Percentiles rank a stretch among this genome's conserved stretches.
phyloP scores from a whole-genome alignment of 805 yeast genomes.

The Ogataea nakhonphanomensis region DNA sequence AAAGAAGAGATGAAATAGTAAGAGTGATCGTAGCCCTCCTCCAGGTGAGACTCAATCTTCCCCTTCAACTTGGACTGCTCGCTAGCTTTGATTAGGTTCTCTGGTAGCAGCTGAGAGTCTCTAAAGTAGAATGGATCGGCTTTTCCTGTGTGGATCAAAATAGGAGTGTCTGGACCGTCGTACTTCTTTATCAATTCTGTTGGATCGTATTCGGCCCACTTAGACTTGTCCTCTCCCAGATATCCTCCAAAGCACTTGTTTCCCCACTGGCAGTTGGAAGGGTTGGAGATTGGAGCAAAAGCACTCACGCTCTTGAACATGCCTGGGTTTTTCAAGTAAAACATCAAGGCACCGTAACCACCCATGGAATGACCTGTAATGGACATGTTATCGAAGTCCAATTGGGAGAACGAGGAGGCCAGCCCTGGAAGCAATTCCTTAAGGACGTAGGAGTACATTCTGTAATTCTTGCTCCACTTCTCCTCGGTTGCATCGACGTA shows the following conservation, averaged over 20 bases:
- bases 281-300: conserved; percentile 87
- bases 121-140: conserved; percentile 65
- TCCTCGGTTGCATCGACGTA: conserved; percentile 78
- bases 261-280: conserved; percentile 82
- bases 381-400: conserved; percentile 66
- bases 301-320: conserved; percentile 79
- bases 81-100: conserved; percentile 59
- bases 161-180: conserved; percentile 48
- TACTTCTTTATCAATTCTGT: conserved; percentile 62
- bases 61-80: conserved; percentile 57
- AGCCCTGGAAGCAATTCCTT: conserved; percentile 63
- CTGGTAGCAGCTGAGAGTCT: conserved; percentile 65
- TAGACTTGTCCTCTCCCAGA: conserved; percentile 56
- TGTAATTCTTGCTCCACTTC: conserved; percentile 70
- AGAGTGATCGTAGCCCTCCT: conserved; percentile 87
- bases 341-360: conserved; percentile 85
- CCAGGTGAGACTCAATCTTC: conserved; percentile 55
- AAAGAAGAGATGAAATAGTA: conserved; percentile 82
- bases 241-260: conserved; percentile 77
- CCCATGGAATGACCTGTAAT: conserved; percentile 99
- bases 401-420: conserved; percentile 36
- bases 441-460: conserved; percentile 82
- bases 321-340: conserved; percentile 63
- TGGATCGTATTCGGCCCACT: conserved; percentile 85
- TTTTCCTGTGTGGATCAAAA: conserved; percentile 81